Conservation (phyloP, 176 grass and related monocot genomes). For the Oryza punctata region DNA sequence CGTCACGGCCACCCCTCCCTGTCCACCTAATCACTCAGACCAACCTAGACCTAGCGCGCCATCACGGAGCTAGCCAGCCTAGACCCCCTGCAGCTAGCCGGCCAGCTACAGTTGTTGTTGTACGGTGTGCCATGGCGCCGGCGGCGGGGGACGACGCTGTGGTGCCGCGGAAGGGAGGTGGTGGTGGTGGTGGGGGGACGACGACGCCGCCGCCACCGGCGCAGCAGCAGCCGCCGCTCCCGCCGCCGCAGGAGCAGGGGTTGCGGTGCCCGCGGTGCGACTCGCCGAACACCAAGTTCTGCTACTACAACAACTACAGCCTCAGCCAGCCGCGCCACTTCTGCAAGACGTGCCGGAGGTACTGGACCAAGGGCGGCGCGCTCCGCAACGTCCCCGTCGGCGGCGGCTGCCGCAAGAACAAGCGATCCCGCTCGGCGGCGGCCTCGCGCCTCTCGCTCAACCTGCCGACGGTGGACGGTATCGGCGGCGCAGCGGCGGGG, state of each 20-base stretch:
- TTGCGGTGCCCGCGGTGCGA: constrained; percentile 88
- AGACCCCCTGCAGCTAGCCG: neutral
- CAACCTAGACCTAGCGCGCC: neutral
- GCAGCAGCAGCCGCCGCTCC: constrained; percentile 9
- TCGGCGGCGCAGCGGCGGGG: neutral
- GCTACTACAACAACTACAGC: constrained; percentile 99
- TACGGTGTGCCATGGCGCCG: neutral
- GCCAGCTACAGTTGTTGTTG: neutral
- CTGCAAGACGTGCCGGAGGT: constrained; percentile 93
- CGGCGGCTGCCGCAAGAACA: constrained; percentile 93
- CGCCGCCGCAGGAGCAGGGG: constrained; percentile 55
- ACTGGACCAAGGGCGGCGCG: constrained; percentile 97
- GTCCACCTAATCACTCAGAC: constrained; percentile 25
- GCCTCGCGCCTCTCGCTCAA: constrained; percentile 34
- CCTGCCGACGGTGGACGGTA: constrained; percentile 20
- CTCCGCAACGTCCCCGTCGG: constrained; percentile 97
- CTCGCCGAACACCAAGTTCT: constrained; percentile 98
- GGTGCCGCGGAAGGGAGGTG: constrained; percentile 21
- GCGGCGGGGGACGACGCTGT: constrained; percentile 20
- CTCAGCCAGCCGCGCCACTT: constrained; percentile 90
- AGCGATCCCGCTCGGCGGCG: constrained; percentile 63
- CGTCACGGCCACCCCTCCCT: constrained; percentile 1
- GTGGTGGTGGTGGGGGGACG: neutral
- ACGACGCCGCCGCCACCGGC: constrained; percentile 23
- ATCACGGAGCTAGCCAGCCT: neutral